These are phyloP conservation scores for Colletotrichum scovillei DNA, from an alignment of 2,329 filamentous ascomycete species.

Conservation along the genomic window DNA sequence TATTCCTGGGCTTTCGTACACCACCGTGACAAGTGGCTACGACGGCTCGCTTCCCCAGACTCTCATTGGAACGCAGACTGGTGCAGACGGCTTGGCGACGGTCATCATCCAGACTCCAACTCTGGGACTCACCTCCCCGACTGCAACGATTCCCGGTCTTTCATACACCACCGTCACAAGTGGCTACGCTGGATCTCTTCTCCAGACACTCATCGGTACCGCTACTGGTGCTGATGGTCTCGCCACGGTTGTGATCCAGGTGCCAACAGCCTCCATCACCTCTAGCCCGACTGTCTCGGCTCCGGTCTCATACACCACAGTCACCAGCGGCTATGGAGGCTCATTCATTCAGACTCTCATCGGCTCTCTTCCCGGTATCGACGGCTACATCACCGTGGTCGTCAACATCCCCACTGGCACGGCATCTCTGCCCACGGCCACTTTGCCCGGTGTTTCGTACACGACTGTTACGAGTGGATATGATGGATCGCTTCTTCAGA, in stretches of 20 bases:
- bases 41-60: background rate
- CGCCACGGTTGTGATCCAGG: slow-evolving; percentile 17
- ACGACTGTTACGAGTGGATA: slow-evolving; percentile 25
- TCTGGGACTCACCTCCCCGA: background rate
- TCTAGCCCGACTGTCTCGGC: background rate
- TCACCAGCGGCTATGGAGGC: background rate
- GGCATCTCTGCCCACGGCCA: background rate
- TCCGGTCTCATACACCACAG: background rate
- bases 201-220: background rate
- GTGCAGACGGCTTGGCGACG: background rate
- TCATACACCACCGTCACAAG: slow-evolving; percentile 6
- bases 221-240: slow-evolving; percentile 10
- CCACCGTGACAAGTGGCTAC: background rate
- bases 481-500: slow-evolving; percentile 10
- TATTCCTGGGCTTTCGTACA: background rate
- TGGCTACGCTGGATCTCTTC: background rate
- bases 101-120: background rate
- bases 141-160: background rate
- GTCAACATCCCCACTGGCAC: slow-evolving; percentile 16
- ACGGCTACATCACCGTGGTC: slow-evolving; percentile 16
- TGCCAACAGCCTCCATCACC: background rate
- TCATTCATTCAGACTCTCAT: slow-evolving; percentile 16
- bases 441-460: slow-evolving; percentile 6
- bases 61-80: background rate
- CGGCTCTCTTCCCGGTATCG: background rate